Conservation (phyloP, 2,329 filamentous ascomycete genomes). For the Cladorrhinum sp. region DNA sequence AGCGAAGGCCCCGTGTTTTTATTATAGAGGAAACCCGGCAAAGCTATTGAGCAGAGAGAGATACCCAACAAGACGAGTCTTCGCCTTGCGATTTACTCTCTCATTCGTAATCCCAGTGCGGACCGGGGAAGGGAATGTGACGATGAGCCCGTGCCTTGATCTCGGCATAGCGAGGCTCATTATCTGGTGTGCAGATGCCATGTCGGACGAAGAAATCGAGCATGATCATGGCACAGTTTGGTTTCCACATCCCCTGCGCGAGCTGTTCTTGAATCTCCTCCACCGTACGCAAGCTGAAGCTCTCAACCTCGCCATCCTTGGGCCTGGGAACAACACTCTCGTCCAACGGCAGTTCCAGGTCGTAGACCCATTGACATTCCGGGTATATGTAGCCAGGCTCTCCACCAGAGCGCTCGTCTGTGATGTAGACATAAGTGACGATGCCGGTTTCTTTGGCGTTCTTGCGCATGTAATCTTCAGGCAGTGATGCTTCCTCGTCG, state of each 20-base stretch:
- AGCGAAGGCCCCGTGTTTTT: neutral
- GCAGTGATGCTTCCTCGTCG: conserved; percentile 82
- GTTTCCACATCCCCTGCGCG: conserved; percentile 76
- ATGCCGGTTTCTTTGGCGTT: conserved; percentile 60
- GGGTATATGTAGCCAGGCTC: conserved; percentile 82
- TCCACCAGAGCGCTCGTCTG: conserved; percentile 71
- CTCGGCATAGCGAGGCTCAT: conserved; percentile 74
- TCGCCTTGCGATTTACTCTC: neutral
- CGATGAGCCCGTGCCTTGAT: conserved; percentile 75
- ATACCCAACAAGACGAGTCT: conserved; percentile 20
- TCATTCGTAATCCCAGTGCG: conserved; percentile 42
- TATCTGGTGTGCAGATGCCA: conserved; percentile 72
- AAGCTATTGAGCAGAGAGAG: conserved; percentile 8
- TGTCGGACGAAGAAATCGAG: conserved; percentile 89
- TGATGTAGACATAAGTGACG: conserved; percentile 81
- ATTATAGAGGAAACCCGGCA: conserved; percentile 1
- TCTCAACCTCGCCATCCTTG: conserved; percentile 84
- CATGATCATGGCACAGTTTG: conserved; percentile 81
- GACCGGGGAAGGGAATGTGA: conserved; percentile 74
- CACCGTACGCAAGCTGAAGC: conserved; percentile 74
- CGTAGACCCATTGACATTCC: conserved; percentile 88
- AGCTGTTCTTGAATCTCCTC: conserved; percentile 72
- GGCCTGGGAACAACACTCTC: conserved; percentile 63
- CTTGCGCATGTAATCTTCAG: conserved; percentile 63
- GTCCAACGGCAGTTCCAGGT: conserved; percentile 70